These are phyloP conservation scores for Podila verticillata DNA, from an alignment of 192 early-diverging fungal genomes.

Conservation along the genomic window DNA sequence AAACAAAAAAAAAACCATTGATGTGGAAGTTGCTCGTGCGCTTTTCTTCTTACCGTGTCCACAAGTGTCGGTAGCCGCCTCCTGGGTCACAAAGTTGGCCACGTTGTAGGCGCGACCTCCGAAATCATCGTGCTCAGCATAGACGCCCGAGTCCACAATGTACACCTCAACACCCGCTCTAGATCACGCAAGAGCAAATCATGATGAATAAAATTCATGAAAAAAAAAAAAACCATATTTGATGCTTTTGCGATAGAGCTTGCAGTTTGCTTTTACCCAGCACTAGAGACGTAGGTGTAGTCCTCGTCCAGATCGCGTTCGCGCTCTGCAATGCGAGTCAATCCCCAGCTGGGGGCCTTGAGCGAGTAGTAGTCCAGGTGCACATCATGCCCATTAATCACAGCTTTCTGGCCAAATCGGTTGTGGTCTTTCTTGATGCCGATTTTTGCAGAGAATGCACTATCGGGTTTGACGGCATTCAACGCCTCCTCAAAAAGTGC, in stretches of 20 bases:
- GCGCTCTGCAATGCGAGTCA: constrained; percentile 52
- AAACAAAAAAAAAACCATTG: not conserved
- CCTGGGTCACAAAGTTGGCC: constrained; percentile 46
- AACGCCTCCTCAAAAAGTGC: not conserved
- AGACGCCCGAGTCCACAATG: constrained; percentile 72
- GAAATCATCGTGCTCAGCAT: constrained; percentile 59
- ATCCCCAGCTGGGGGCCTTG: constrained; percentile 75
- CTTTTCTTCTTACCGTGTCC: constrained; percentile 53
- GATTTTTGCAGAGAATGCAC: not conserved
- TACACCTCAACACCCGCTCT: constrained; percentile 66
- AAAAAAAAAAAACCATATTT: not conserved
- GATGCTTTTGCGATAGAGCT: not conserved
- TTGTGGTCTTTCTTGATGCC: not conserved
- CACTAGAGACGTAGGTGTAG: constrained; percentile 68
- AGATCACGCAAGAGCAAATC: too few species aligned
- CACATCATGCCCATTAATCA: constrained; percentile 80
- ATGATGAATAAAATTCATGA: too few species aligned
- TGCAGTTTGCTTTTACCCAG: constrained; percentile 53
- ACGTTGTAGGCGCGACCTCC: constrained; percentile 53
- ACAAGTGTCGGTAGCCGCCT: constrained; percentile 46
- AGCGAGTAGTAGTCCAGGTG: constrained; percentile 71
- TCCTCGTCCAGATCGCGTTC: constrained; percentile 47
- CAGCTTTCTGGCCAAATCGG: constrained; percentile 67
- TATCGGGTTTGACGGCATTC: not conserved
- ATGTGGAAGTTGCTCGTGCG: not conserved